These are phyloP conservation scores for Peltaster fructicola DNA, from an alignment of 2,329 filamentous ascomycete species.

Conservation along the genomic window DNA sequence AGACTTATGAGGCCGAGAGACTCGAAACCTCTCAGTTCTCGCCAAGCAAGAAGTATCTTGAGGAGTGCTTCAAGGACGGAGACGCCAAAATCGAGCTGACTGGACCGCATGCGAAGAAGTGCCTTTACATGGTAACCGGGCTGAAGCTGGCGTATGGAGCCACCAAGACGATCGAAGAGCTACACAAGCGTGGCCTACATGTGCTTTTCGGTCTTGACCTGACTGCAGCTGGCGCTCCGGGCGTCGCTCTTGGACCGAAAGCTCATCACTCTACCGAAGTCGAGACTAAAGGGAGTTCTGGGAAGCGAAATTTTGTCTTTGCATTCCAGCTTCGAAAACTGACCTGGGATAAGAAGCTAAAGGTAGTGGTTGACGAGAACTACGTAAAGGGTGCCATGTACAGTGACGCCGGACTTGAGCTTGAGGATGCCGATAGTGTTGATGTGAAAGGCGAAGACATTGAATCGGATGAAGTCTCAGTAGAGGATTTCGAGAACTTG, in stretches of 20 bases:
- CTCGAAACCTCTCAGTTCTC: slow-evolving; percentile 1
- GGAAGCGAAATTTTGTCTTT: slow-evolving; percentile 2
- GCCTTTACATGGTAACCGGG: slow-evolving; percentile 1
- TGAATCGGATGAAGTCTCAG: too few relatives aligned
- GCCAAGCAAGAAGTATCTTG: slow-evolving; percentile 2
- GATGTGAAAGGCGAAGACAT: too few relatives aligned
- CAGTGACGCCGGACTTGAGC: too few relatives aligned
- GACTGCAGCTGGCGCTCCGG: not conserved
- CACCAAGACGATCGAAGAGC: slow-evolving; percentile 1
- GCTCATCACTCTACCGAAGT: slow-evolving; percentile 1
- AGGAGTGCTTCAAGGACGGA: slow-evolving; percentile 1
- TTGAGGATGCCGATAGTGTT: too few relatives aligned
- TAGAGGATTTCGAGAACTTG: too few relatives aligned
- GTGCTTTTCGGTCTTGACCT: slow-evolving; percentile 1
- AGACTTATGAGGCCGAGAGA: slow-evolving; percentile 1
- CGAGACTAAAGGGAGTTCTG: not conserved
- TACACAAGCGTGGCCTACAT: not conserved
- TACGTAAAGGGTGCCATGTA: too few relatives aligned
- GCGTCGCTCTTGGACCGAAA: not conserved
- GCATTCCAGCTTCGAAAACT: slow-evolving; percentile 1
- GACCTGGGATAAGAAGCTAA: too few relatives aligned
- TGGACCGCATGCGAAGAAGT: slow-evolving; percentile 1
- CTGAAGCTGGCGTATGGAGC: slow-evolving; percentile 1
- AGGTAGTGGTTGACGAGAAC: too few relatives aligned
- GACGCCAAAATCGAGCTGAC: slow-evolving; percentile 1